A percentile compares a stretch with the other conserved stretches of the same genome.
These are phyloP conservation scores for Elongisporangium senticosum DNA, from an alignment of 352 stramenopile species.

Conservation along the genomic window DNA sequence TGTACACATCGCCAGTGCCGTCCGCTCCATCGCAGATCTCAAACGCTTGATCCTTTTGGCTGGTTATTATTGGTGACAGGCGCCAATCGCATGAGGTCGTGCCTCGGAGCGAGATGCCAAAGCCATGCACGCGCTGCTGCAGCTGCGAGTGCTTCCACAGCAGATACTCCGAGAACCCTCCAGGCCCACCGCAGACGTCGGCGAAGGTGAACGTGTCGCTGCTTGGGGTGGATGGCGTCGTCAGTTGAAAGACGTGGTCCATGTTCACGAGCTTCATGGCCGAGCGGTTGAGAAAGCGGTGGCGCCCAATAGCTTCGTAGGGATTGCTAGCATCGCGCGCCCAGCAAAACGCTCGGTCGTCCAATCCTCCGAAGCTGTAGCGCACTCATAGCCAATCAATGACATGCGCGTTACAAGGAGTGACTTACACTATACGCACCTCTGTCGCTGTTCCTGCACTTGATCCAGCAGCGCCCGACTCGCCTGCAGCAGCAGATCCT, in stretches of 20 bases:
- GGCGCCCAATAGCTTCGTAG: conserved; percentile 51
- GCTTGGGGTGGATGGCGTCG: conserved; percentile 1
- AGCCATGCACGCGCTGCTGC: conserved; percentile 23
- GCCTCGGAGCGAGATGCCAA: conserved; percentile 62
- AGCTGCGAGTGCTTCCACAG: conserved; percentile 28
- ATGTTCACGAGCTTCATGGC: conserved; percentile 80
- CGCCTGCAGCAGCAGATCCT: conserved; percentile 6
- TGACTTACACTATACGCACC: conserved; percentile 5
- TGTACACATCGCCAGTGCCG: conserved; percentile 68
- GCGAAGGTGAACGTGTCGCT: conserved; percentile 44
- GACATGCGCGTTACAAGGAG: conserved; percentile 2
- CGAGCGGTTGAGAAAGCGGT: conserved; percentile 71
- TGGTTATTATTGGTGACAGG: conserved; percentile 4
- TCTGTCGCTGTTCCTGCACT: conserved; percentile 29
- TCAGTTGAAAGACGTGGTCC: conserved; percentile 60
- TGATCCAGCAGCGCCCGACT: conserved; percentile 20
- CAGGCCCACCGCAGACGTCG: conserved; percentile 72
- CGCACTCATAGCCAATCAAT: neutral
- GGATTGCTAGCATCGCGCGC: conserved; percentile 43
- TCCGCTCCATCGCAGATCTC: conserved; percentile 59
- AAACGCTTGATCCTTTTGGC: conserved; percentile 15
- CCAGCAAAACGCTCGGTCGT: conserved; percentile 23
- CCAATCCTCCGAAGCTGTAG: conserved; percentile 33
- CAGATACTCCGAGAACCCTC: conserved; percentile 79
- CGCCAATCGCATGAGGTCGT: conserved; percentile 45